Percentiles rank a stretch among this genome's conserved stretches.
phyloP scores from a whole-genome alignment of 2,329 filamentous ascomycete species.

The Aspergillus aculeatus region DNA sequence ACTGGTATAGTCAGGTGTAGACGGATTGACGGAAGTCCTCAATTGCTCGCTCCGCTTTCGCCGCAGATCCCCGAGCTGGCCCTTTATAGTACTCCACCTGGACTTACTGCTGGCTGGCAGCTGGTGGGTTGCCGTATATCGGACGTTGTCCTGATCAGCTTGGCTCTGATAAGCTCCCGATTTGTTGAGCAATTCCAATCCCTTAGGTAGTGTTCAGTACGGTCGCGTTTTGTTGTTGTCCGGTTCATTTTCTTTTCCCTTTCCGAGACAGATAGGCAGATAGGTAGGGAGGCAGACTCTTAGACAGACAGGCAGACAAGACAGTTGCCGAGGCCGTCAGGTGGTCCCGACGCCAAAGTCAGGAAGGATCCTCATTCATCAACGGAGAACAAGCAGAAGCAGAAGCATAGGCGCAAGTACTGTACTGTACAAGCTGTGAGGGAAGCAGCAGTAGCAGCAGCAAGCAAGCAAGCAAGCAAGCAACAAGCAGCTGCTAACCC shows the following conservation, averaged over 20 bases:
- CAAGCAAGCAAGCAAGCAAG: slow-evolving; percentile 8
- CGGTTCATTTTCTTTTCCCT: neutral
- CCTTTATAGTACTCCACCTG: too few relatives aligned
- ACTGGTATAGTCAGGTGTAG: too few relatives aligned
- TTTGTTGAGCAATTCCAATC: neutral
- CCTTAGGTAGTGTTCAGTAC: neutral
- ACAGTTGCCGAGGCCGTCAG: slow-evolving; percentile 31
- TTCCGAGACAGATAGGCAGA: neutral
- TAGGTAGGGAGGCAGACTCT: neutral
- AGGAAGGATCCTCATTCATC: slow-evolving; percentile 21
- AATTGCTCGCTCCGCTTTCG: neutral
- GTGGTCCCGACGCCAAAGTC: slow-evolving; percentile 29
- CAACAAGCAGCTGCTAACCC: neutral
- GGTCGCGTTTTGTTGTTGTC: neutral
- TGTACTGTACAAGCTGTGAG: neutral
- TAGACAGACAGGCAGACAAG: neutral
- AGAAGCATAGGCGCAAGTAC: neutral
- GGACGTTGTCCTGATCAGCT: neutral
- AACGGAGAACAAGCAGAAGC: slow-evolving; percentile 8
- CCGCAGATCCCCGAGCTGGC: neutral
- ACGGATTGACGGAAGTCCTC: too few relatives aligned
- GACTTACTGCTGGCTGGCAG: neutral
- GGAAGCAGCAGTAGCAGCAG: slow-evolving; percentile 7
- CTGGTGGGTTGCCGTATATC: neutral
- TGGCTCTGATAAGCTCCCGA: neutral